A percentile compares a stretch with the other conserved stretches of the same genome.
Evolutionary conservation across 208 protist genomes (phyloP).

Genomic region (Herpetomonas samuelpessoai): DNA sequence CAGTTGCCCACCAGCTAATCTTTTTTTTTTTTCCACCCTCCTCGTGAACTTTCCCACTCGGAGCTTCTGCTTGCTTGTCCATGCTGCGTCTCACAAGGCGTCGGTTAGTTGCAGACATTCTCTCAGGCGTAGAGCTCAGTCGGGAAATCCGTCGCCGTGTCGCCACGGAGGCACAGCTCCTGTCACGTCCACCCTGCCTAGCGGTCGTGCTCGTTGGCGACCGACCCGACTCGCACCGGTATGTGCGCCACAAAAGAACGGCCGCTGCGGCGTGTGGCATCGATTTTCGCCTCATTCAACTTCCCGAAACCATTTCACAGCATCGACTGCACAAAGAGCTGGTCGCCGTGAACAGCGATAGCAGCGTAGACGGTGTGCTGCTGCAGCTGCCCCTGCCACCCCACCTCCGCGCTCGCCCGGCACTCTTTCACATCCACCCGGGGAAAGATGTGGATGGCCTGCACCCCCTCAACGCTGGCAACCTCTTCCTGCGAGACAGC

Average conservation of each 20-base stretch:
- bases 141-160: conserved; percentile 38
- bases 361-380: conserved; percentile 64
- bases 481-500: conserved; percentile 59
- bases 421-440: conserved; percentile 59
- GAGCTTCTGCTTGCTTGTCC: no score
- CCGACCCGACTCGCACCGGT: conserved; percentile 75
- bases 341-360: conserved; percentile 29
- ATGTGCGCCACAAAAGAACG: conserved; percentile 59
- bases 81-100: no score
- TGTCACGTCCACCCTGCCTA: conserved; percentile 67
- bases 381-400: conserved; percentile 94
- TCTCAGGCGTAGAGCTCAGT: conserved; percentile 42
- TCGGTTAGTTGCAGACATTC: conserved; percentile 40
- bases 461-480: conserved; percentile 89
- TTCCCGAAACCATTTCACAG: conserved; percentile 30
- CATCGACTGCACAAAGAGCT: conserved; percentile 35
- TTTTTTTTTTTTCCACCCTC: no score
- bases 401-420: conserved; percentile 79
- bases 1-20: no score
- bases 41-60: no score
- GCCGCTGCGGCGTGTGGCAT: conserved; percentile 53
- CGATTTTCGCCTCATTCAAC: conserved; percentile 25
- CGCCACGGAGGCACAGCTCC: conserved; percentile 17
- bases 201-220: conserved; percentile 93
- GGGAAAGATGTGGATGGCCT: conserved; percentile 94